Conservation (phyloP, 495 filamentous ascomycete species). For the Acidiella bohemica region DNA sequence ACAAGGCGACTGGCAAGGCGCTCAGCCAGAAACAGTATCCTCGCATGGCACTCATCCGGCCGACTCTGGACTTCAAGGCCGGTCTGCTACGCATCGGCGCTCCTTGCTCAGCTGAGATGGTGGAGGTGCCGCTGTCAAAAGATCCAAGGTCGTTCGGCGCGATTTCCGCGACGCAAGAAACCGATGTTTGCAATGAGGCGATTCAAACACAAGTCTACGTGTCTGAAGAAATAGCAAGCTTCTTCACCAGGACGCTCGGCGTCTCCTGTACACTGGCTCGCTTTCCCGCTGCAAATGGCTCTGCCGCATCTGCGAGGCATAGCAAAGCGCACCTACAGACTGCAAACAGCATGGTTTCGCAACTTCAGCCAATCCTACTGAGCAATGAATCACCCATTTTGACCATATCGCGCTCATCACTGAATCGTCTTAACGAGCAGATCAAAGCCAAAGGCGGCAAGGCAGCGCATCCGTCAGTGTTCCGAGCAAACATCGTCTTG, state of each 20-base stretch:
- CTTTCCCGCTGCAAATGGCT: constrained; percentile 49
- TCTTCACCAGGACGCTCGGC: constrained; percentile 59
- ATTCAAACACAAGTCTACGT: constrained; percentile 56
- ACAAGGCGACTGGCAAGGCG: constrained; percentile 62
- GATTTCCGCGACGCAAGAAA: constrained; percentile 28
- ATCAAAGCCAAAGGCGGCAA: constrained; percentile 47
- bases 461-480: constrained; percentile 53
- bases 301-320: constrained; percentile 43
- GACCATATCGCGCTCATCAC: constrained; percentile 62
- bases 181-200: constrained; percentile 67
- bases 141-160: constrained; percentile 37
- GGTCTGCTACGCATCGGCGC: constrained; percentile 39
- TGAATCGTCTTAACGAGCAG: constrained; percentile 58
- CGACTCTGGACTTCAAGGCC: constrained; percentile 49
- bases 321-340: constrained; percentile 47
- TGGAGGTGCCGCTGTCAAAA: constrained; percentile 51
- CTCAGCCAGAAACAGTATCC: constrained; percentile 75
- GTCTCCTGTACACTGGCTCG: constrained; percentile 70
- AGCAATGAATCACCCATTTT: constrained; percentile 92
- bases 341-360: constrained; percentile 27
- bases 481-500: constrained; percentile 77
- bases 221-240: constrained; percentile 46
- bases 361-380: constrained; percentile 51
- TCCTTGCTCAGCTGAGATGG: constrained; percentile 28
- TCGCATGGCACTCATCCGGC: constrained; percentile 66